Evolutionary conservation across 371 early-diverging fungal species (phyloP).

Genomic region (Nosema bombycis): DNA sequence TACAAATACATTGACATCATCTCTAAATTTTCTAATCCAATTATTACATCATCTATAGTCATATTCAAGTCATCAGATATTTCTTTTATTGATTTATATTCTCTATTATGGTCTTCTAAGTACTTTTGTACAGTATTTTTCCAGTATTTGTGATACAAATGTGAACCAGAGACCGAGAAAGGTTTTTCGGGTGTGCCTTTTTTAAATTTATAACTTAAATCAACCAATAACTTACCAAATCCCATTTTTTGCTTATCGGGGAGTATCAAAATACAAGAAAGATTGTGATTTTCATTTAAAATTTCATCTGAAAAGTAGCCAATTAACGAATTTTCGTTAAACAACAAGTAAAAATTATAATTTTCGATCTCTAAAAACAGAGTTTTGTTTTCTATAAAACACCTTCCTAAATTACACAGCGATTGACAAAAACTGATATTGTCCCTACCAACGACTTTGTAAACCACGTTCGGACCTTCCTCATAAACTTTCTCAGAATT

Average conservation of each 20-base stretch:
- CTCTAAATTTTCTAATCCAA: slow-evolving; percentile 48
- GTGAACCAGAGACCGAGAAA: slow-evolving; percentile 47
- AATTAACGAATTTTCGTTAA: slow-evolving; percentile 36
- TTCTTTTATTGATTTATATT: slow-evolving; percentile 33
- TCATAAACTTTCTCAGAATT: slow-evolving; percentile 29
- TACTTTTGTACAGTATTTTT: slow-evolving; percentile 39
- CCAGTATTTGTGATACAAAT: slow-evolving; percentile 61
- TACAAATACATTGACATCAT: slow-evolving; percentile 18
- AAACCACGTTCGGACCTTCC: slow-evolving; percentile 30
- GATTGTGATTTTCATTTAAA: slow-evolving; percentile 42
- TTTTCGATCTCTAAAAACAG: slow-evolving; percentile 59
- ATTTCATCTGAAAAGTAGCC: slow-evolving; percentile 64
- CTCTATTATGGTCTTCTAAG: slow-evolving; percentile 12
- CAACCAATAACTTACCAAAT: slow-evolving; percentile 60
- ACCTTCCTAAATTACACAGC: slow-evolving; percentile 53
- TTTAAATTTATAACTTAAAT: slow-evolving; percentile 56
- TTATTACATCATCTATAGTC: slow-evolving; percentile 51
- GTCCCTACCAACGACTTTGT: slow-evolving; percentile 49
- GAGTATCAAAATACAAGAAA: slow-evolving; percentile 63
- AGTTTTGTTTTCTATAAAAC: slow-evolving; percentile 62
- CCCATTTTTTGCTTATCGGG: slow-evolving; percentile 57
- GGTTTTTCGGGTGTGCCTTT: slow-evolving; percentile 63
- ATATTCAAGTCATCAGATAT: slow-evolving; percentile 48
- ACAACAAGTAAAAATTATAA: slow-evolving; percentile 60
- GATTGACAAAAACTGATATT: slow-evolving; percentile 48